Evolutionary conservation across 1,284 basidiomycete species (phyloP).

Genomic region (Malassezia obtusa): DNA sequence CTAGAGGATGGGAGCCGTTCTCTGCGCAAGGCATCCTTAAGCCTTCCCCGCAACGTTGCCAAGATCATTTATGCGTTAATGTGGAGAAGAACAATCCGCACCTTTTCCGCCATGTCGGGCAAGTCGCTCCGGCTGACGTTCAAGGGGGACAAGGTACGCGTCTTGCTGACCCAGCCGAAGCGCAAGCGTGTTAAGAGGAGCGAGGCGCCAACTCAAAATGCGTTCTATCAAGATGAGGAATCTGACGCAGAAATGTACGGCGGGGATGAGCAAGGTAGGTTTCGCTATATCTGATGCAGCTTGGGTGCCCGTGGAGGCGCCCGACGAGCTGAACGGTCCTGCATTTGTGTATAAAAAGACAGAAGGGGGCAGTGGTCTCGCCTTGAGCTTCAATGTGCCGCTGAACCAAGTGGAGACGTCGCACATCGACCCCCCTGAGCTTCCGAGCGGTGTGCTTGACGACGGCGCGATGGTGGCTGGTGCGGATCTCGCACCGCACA

Average conservation of each 20-base stretch:
- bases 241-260: constrained; percentile 16
- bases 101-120: not conserved
- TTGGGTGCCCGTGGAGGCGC: constrained; percentile 8
- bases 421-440: constrained; percentile 2
- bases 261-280: constrained; percentile 16
- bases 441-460: not conserved
- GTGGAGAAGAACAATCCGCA: not conserved
- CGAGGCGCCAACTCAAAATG: not conserved
- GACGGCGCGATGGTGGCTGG: constrained; percentile 16
- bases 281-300: not conserved
- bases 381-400: constrained; percentile 9
- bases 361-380: not conserved
- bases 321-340: constrained; percentile 8
- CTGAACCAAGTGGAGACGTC: constrained; percentile 7
- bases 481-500: constrained; percentile 20
- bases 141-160: constrained; percentile 18
- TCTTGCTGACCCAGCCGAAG: constrained; percentile 5
- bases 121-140: constrained; percentile 15
- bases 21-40: too few species aligned
- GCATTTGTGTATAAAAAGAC: constrained; percentile 7
- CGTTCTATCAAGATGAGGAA: not conserved
- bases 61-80: too few species aligned
- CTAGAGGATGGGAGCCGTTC: too few species aligned
- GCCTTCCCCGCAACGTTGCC: too few species aligned
- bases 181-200: constrained; percentile 6